Evolutionary conservation across 2,329 filamentous ascomycete genomes (phyloP).

Genomic region (Drechmeria coniospora): DNA sequence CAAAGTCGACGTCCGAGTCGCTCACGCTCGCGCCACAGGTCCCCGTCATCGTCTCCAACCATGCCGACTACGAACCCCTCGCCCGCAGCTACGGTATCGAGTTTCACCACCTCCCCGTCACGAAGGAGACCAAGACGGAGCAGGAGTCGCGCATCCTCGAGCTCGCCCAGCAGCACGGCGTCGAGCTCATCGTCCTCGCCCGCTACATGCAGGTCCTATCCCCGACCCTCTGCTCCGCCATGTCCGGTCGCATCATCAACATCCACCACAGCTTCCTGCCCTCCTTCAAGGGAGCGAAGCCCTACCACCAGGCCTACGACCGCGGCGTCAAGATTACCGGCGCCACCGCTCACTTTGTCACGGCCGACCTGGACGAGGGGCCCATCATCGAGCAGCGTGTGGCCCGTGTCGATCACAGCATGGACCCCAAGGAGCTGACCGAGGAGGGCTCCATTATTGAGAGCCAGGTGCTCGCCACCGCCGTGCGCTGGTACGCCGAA

Average conservation of each 20-base stretch:
- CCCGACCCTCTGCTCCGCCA: slow-evolving; percentile 56
- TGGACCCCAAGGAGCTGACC: slow-evolving; percentile 61
- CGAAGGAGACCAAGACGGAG: slow-evolving; percentile 57
- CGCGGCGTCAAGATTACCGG: slow-evolving; percentile 81
- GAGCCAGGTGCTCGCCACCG: slow-evolving; percentile 66
- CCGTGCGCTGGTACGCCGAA: slow-evolving; percentile 75
- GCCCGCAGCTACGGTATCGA: slow-evolving; percentile 60
- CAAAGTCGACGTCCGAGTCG: too few species aligned
- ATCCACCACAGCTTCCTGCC: slow-evolving; percentile 82
- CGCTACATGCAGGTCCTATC: slow-evolving; percentile 82
- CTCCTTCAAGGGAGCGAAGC: slow-evolving; percentile 76
- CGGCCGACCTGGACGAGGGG: slow-evolving; percentile 70
- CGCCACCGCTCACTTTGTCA: slow-evolving; percentile 75
- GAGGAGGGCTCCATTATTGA: slow-evolving; percentile 74
- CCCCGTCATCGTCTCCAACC: slow-evolving; percentile 69
- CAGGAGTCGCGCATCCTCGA: slow-evolving; percentile 60
- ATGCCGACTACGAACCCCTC: slow-evolving; percentile 54
- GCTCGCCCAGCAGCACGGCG: slow-evolving; percentile 49
- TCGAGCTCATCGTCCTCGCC: slow-evolving; percentile 68
- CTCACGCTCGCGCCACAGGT: too few species aligned
- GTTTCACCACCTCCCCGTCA: slow-evolving; percentile 71
- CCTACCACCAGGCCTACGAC: slow-evolving; percentile 78
- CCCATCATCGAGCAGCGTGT: slow-evolving; percentile 81
- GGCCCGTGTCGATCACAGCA: slow-evolving; percentile 58
- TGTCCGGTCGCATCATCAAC: slow-evolving; percentile 82